A percentile compares a stretch with the other conserved stretches of the same genome.
These are phyloP conservation scores for Melanogaster broomeanus DNA, from an alignment of 768 basidiomycete species.

Conservation along the genomic window DNA sequence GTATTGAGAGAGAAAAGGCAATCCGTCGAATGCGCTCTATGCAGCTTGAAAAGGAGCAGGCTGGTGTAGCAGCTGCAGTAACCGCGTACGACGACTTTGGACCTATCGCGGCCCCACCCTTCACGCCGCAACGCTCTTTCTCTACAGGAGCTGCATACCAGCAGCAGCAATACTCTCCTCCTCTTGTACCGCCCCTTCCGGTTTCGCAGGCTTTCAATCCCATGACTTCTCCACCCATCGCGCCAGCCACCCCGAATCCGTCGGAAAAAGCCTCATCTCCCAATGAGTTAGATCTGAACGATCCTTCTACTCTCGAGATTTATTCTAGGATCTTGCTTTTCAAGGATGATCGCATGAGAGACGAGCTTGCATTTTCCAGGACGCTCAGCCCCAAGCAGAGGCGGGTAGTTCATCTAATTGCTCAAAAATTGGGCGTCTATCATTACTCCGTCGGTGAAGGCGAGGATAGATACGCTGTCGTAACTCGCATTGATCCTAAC, in stretches of 20 bases:
- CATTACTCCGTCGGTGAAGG: constrained; percentile 93
- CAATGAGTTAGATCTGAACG: constrained; percentile 90
- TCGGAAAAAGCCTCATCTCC: constrained; percentile 63
- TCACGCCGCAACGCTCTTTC: constrained; percentile 74
- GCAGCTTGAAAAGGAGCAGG: constrained; percentile 87
- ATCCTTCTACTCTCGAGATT: constrained; percentile 93
- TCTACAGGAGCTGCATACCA: constrained; percentile 63
- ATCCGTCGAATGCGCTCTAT: constrained; percentile 97
- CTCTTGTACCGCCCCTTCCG: constrained; percentile 42
- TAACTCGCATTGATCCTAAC: constrained; percentile 86
- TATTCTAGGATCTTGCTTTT: constrained; percentile 95
- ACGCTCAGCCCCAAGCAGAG: constrained; percentile 83
- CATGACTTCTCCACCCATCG: constrained; percentile 52
- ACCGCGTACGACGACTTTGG: constrained; percentile 77
- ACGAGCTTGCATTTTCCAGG: constrained; percentile 96
- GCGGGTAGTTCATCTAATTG: constrained; percentile 92
- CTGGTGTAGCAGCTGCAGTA: constrained; percentile 17
- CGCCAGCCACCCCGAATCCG: constrained; percentile 59
- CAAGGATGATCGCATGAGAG: constrained; percentile 97
- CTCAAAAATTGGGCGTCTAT: constrained; percentile 94
- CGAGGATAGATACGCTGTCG: constrained; percentile 91
- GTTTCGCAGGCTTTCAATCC: constrained; percentile 43
- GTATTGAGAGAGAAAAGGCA: constrained; percentile 98
- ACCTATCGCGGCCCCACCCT: constrained; percentile 52
- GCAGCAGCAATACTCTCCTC: constrained; percentile 66